phyloP scores from a whole-genome alignment of 2,329 filamentous ascomycete species.

The Daldinia sp. region DNA sequence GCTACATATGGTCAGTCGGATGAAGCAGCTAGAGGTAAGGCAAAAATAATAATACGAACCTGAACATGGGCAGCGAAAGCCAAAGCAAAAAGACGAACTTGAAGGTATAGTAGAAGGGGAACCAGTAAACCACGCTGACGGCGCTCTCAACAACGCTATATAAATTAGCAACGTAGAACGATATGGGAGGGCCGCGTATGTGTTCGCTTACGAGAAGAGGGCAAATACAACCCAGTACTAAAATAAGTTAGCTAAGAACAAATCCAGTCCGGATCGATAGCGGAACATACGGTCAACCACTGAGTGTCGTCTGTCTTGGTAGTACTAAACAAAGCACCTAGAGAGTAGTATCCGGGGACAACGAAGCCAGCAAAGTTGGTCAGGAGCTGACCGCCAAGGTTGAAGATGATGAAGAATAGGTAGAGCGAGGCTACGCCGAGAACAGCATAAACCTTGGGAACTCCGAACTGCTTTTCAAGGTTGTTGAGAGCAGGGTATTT shows the following conservation, averaged over 20 bases:
- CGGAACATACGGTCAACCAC: conserved; percentile 71
- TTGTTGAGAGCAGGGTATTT: conserved; percentile 86
- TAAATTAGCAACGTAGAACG: conserved; percentile 20
- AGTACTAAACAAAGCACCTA: conserved; percentile 76
- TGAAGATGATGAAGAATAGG: conserved; percentile 93
- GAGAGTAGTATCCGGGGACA: conserved; percentile 85
- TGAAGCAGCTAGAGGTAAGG: neutral
- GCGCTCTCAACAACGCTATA: conserved; percentile 78
- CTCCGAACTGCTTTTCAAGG: conserved; percentile 82
- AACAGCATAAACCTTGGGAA: conserved; percentile 86
- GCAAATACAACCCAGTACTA: conserved; percentile 90
- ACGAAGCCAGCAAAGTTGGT: conserved; percentile 87
- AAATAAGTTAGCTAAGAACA: conserved; percentile 41
- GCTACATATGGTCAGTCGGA: conserved; percentile 57
- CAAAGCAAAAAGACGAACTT: conserved; percentile 98
- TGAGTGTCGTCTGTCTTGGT: conserved; percentile 82
- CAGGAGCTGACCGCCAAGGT: conserved; percentile 86
- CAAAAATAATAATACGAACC: conserved; percentile 65
- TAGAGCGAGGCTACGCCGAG: conserved; percentile 80
- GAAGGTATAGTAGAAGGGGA: conserved; percentile 99
- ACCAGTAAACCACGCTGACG: conserved; percentile 88
- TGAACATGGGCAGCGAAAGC: conserved; percentile 94
- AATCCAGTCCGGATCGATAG: conserved; percentile 16
- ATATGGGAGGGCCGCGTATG: neutral
- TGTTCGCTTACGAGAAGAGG: conserved; percentile 71